Base-by-base conservation (phyloP, 1,139 yeast species). In the Yamadazyma friedrichii region DNA sequence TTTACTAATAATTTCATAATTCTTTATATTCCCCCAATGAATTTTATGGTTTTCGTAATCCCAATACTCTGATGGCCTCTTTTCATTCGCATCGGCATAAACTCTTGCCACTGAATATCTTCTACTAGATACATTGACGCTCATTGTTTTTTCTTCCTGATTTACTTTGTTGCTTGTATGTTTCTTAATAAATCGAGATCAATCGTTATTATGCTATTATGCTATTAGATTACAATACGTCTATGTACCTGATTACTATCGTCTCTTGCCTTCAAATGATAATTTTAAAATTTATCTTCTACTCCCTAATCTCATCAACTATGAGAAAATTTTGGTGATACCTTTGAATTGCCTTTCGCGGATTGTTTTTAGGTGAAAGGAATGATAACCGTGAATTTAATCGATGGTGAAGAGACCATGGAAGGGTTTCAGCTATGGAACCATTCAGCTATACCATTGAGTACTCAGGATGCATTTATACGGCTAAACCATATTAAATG, bases 1-100 rank as follows among this genome's bases (percentile, higher is more conserved):
- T 63, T 93, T 93, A 50, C 84, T 78, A 42, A 89, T 80, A 49
- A 94, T 88, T 65, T 94, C 99, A 65, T 93, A 93, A 66, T 85
- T 82, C 46, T 77, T 69, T 50, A 86, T 84, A 32, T 75, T 65
- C 9, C 89, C 88, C 93, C 93, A 85, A 35, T 76, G 75, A 40
- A 85, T 82, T 41, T 71, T 70, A 73, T 78, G 63, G 55, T 80
- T 82, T 52, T 84, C 94, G 60, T 93, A 93, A 66, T 93, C 98
- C 96, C 98, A 93, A 68, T 93, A 93, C 49, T 86, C 87, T 45
- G 78, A 73, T 39, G 96, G 95, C 62, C 87, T 81, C 45, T 71
- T 72, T 51, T 78, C 80, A 62, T 89, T 89, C 47, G 81, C 95
- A 62, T 91, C 89, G 22, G 95, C 84, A 59, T 89, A 93, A 26